Percentiles rank a stretch among this genome's conserved stretches.
phyloP scores from a whole-genome alignment of 192 early-diverging fungal species.

The Phycomyces nitens region DNA sequence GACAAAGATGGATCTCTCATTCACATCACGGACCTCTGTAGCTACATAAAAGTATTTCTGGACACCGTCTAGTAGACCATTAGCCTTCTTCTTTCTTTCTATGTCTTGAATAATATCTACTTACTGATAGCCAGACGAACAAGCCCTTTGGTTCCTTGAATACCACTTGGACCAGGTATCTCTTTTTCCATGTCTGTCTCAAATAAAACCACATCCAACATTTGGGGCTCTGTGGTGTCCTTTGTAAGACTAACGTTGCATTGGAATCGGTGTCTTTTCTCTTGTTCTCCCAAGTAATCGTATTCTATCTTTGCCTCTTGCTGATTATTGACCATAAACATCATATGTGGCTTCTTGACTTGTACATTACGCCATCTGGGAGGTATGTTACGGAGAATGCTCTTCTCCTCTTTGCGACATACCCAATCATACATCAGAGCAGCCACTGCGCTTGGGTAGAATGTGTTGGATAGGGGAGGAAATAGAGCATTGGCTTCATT shows the following conservation, averaged over 20 bases:
- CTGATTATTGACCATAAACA: constrained; percentile 28
- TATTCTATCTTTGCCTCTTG: constrained; percentile 44
- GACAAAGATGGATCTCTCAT: constrained; percentile 39
- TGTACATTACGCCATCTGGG: constrained; percentile 51
- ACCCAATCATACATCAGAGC: constrained; percentile 48
- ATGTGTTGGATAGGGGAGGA: constrained; percentile 1
- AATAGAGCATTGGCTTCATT: constrained; percentile 18
- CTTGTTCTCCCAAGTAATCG: constrained; percentile 22
- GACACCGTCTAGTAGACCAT: constrained; percentile 38
- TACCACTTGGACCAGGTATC: constrained; percentile 29
- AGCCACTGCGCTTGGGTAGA: constrained; percentile 21
- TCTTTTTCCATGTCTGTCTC: constrained; percentile 39
- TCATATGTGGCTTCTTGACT: constrained; percentile 39
- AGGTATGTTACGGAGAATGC: constrained; percentile 40
- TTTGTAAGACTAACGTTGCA: background rate
- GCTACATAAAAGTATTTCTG: constrained; percentile 49
- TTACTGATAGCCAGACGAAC: constrained; percentile 46
- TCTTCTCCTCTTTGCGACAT: constrained; percentile 38
- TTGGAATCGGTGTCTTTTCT: constrained; percentile 10
- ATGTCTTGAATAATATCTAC: background rate
- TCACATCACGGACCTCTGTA: constrained; percentile 33
- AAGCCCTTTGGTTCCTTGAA: constrained; percentile 33
- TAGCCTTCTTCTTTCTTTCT: background rate
- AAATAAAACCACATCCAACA: constrained; percentile 25
- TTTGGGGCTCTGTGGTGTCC: background rate